A percentile compares a stretch with the other conserved stretches of the same genome.
Conservation (phyloP, 2,329 filamentous ascomycete species). For the Trichophyton schoenleinii region DNA sequence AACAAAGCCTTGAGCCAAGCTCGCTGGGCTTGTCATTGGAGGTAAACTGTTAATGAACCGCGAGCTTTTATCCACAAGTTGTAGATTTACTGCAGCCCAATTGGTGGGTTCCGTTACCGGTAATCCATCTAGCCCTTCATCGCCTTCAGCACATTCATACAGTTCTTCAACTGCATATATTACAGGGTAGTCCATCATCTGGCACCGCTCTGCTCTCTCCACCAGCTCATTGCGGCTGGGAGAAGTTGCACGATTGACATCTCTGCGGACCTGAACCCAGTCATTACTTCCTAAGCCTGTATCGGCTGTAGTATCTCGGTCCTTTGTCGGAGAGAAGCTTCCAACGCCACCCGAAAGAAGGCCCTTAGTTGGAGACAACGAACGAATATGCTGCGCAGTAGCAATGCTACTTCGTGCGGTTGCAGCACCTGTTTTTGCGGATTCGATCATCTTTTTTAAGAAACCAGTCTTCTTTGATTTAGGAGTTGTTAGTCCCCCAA, state of each 20-base stretch:
- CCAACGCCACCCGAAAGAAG: constrained; percentile 36
- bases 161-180: constrained; percentile 84
- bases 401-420: constrained; percentile 78
- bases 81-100: constrained; percentile 66
- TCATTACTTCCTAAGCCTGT: constrained; percentile 57
- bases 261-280: constrained; percentile 94
- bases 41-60: constrained; percentile 78
- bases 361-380: constrained; percentile 38
- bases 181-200: constrained; percentile 85
- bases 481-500: constrained; percentile 65
- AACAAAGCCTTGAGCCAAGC: constrained; percentile 78
- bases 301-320: constrained; percentile 47
- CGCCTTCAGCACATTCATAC: constrained; percentile 71
- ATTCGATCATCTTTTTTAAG: constrained; percentile 90
- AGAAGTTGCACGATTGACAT: constrained; percentile 91
- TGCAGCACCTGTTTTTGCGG: constrained; percentile 85
- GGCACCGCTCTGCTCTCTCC: constrained; percentile 76
- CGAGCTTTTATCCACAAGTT: constrained; percentile 87
- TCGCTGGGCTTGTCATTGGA: constrained; percentile 65
- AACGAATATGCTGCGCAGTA: constrained; percentile 41
- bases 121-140: constrained; percentile 74
- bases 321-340: constrained; percentile 22
- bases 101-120: constrained; percentile 73
- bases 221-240: constrained; percentile 75
- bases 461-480: constrained; percentile 77